phyloP scores from a whole-genome alignment of 805 yeast genomes.

The Brettanomyces custersianus region DNA sequence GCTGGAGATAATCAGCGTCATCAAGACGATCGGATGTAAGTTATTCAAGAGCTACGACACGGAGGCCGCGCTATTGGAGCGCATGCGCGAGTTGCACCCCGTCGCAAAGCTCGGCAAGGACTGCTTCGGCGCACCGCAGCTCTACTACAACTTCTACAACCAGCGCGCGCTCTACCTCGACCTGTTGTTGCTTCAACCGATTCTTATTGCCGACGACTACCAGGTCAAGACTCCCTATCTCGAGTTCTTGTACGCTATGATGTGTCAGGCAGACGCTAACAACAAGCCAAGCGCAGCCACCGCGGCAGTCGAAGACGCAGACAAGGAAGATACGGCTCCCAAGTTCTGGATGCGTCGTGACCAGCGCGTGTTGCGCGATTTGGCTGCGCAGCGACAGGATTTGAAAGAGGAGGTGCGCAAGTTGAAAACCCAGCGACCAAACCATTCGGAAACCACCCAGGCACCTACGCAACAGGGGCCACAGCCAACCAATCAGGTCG shows the following conservation, averaged over 20 bases:
- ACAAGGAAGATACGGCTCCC: too few relatives aligned
- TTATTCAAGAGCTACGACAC: conserved; percentile 62
- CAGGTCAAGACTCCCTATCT: conserved; percentile 83
- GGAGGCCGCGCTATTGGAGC: conserved; percentile 47
- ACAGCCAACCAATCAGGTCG: not conserved
- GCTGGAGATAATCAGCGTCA: conserved; percentile 62
- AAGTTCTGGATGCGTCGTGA: conserved; percentile 26
- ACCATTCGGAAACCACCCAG: too few relatives aligned
- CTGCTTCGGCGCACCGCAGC: conserved; percentile 41
- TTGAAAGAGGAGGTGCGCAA: conserved; percentile 15
- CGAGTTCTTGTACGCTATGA: conserved; percentile 74
- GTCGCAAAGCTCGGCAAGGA: conserved; percentile 17
- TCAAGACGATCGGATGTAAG: conserved; percentile 70
- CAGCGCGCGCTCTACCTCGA: conserved; percentile 59
- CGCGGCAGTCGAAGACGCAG: too few relatives aligned
- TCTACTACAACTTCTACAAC: conserved; percentile 59
- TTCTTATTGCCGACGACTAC: conserved; percentile 81
- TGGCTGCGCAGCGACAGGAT: conserved; percentile 21
- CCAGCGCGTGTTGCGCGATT: conserved; percentile 19
- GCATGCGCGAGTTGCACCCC: conserved; percentile 43
- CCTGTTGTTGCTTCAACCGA: conserved; percentile 74
- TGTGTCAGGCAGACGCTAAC: conserved; percentile 52
- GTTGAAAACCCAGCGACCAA: too few relatives aligned
- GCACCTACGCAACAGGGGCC: not conserved
- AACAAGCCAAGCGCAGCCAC: conserved; percentile 31